phyloP scores from a whole-genome alignment of 106 monocot species.

The Dendrobium officinale region DNA sequence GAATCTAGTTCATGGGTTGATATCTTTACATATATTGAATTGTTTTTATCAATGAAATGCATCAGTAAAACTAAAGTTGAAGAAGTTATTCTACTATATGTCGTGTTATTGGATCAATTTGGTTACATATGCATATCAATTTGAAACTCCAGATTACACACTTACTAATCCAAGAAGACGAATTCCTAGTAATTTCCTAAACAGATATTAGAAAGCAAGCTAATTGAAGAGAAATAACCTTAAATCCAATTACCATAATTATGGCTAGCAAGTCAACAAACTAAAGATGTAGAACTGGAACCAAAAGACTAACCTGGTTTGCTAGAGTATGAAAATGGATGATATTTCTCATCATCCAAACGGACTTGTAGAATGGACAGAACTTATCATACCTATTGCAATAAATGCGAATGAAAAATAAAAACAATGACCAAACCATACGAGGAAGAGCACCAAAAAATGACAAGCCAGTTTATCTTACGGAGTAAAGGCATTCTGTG shows the following conservation, averaged over 20 bases:
- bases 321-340: constrained; percentile 92
- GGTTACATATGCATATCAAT: too few species aligned
- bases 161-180: neutral
- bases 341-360: constrained; percentile 99
- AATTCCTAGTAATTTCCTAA: neutral
- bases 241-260: neutral
- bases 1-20: too few species aligned
- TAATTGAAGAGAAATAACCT: neutral
- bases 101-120: too few species aligned
- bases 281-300: neutral
- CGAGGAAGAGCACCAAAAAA: neutral
- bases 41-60: too few species aligned
- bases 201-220: neutral
- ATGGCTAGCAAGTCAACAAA: too few species aligned
- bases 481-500: constrained; percentile 98
- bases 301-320: constrained; percentile 62
- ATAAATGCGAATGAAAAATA: neutral
- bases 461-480: constrained; percentile 24
- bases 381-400: constrained; percentile 84
- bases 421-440: neutral
- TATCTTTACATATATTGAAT: too few species aligned
- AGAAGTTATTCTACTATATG: too few species aligned
- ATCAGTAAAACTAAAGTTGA: too few species aligned
- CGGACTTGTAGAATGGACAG: constrained; percentile 98
- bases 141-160: too few species aligned